Percentiles rank a stretch among this genome's conserved stretches.
Conservation (phyloP, 2,329 filamentous ascomycete genomes). For the Pseudopithomyces maydicus region DNA sequence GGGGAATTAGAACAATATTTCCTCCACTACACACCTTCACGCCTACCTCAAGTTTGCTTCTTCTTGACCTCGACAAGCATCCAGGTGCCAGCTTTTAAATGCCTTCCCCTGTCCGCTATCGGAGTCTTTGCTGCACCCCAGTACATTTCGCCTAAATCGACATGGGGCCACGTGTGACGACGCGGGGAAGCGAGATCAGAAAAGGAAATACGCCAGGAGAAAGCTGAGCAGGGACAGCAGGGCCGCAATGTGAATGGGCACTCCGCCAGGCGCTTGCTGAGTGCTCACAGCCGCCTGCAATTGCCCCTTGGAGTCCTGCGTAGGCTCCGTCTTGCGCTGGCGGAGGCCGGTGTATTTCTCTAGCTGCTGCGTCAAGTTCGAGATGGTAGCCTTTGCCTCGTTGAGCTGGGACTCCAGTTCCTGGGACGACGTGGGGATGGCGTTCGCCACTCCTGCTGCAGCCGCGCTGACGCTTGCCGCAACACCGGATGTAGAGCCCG, state of each 20-base stretch:
- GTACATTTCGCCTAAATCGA: constrained; percentile 22
- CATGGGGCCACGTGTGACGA: constrained; percentile 26
- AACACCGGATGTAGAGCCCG: constrained; percentile 22
- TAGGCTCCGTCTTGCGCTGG: constrained; percentile 72
- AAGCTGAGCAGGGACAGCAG: constrained; percentile 87
- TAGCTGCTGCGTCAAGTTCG: constrained; percentile 66
- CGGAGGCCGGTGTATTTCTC: constrained; percentile 70
- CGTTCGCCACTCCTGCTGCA: constrained; percentile 55
- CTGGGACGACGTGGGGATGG: constrained; percentile 56
- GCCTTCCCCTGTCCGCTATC: constrained; percentile 15
- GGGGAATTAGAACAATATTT: constrained; percentile 17
- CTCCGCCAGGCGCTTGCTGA: constrained; percentile 69
- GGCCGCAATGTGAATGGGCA: constrained; percentile 85
- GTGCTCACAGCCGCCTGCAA: constrained; percentile 57
- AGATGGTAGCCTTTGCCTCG: constrained; percentile 75
- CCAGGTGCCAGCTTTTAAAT: constrained; percentile 19
- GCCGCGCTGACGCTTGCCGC: constrained; percentile 50
- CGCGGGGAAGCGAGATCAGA: constrained; percentile 61
- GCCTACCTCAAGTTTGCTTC: constrained; percentile 9
- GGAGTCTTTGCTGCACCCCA: constrained; percentile 26
- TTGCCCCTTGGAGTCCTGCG: constrained; percentile 57
- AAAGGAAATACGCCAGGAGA: constrained; percentile 93
- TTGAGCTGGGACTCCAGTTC: constrained; percentile 75
- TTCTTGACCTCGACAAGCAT: constrained; percentile 11
- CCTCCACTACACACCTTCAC: constrained; percentile 6